Evolutionary conservation across 306 rosid genomes (phyloP).

Genomic region (Gleditsia sinensis): DNA sequence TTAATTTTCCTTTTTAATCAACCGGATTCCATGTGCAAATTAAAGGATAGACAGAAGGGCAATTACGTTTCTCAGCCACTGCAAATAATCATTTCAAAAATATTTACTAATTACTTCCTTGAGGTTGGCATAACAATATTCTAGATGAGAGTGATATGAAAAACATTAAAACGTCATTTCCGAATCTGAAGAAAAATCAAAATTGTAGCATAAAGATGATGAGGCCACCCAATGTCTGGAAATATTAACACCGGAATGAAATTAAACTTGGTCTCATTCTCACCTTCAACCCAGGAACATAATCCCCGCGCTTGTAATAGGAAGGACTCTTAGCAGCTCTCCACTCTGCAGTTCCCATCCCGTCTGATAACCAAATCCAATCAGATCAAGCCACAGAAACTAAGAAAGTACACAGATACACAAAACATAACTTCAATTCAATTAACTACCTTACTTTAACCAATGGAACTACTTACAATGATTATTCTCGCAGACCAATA

Average conservation of each 20-base stretch:
- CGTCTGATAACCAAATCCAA: constrained; percentile 50
- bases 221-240: background rate
- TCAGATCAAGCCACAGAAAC: background rate
- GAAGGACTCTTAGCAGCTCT: constrained; percentile 86
- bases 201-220: background rate
- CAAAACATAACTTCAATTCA: background rate
- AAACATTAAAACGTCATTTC: background rate
- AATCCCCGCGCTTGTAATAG: constrained; percentile 91
- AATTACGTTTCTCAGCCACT: background rate
- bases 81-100: constrained; percentile 4
- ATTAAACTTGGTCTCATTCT: background rate
- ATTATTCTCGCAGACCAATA: constrained; percentile 88
- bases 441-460: background rate
- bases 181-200: background rate
- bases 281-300: constrained; percentile 89
- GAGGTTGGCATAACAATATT: background rate
- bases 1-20: background rate
- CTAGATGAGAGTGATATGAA: background rate
- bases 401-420: too few species aligned
- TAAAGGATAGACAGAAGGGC: background rate
- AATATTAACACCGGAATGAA: background rate
- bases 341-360: constrained; percentile 97
- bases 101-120: background rate
- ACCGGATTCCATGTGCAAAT: background rate
- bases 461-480: constrained; percentile 61